Conservation (phyloP, 108 stramenopile genomes). For the Skeletonema potamos region DNA sequence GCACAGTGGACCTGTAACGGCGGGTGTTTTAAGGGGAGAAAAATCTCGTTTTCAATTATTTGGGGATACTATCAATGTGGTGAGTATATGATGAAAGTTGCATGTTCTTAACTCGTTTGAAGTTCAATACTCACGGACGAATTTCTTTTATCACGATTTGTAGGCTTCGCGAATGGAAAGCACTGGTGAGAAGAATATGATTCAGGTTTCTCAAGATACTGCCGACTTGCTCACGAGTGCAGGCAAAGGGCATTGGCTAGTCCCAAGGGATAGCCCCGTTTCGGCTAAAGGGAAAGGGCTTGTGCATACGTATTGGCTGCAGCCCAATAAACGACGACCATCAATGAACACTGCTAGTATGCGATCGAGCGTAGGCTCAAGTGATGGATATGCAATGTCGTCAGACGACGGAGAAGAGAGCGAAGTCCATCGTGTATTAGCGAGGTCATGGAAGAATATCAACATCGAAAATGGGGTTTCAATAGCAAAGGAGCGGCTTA, state of each 20-base stretch:
- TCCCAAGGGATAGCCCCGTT: constrained; percentile 29
- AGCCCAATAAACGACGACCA: not conserved
- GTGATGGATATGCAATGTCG: not conserved
- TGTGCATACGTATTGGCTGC: constrained; percentile 54
- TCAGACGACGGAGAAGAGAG: not conserved
- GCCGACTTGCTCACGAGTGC: constrained; percentile 36
- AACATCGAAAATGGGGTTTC: constrained; percentile 1
- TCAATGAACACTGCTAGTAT: not conserved
- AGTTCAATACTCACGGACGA: not conserved
- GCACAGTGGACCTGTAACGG: constrained; percentile 55
- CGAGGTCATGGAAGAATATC: constrained; percentile 3
- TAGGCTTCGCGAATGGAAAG: constrained; percentile 57
- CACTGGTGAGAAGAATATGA: constrained; percentile 33
- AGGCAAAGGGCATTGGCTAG: constrained; percentile 43
- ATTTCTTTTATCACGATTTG: not conserved
- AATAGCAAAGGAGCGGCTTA: constrained; percentile 28
- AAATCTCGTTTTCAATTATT: constrained; percentile 56
- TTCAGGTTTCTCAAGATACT: constrained; percentile 51
- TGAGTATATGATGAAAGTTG: not conserved
- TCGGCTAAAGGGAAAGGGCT: constrained; percentile 54
- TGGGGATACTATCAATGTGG: constrained; percentile 62
- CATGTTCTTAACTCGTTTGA: not conserved
- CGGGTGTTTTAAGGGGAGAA: constrained; percentile 52
- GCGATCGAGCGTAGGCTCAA: not conserved
- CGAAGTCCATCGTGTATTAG: not conserved